Percentiles rank a stretch among this genome's conserved stretches.
phyloP scores from a whole-genome alignment of 2,329 filamentous ascomycete species.

The Curvularia lunata region DNA sequence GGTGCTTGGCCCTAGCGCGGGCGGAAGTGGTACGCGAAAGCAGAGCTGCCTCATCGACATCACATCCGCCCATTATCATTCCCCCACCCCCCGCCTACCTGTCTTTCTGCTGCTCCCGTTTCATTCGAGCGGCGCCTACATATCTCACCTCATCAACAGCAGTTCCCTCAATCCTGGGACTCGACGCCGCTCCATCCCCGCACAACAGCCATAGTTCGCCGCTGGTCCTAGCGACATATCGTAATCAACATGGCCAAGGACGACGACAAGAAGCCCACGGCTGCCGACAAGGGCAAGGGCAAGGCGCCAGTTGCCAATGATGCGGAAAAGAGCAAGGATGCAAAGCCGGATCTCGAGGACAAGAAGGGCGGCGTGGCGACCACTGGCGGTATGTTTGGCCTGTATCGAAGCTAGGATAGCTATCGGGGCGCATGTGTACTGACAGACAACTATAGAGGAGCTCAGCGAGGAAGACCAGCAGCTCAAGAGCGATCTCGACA shows the following conservation, averaged over 20 bases:
- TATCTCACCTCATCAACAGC: conserved; percentile 2
- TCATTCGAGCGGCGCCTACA: conserved; percentile 13
- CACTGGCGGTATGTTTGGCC: conserved; percentile 58
- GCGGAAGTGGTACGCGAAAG: conserved; percentile 23
- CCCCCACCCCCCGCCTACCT: conserved; percentile 11
- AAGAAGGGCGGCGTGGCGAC: conserved; percentile 76
- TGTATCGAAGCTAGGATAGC: conserved; percentile 20
- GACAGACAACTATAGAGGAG: conserved; percentile 69
- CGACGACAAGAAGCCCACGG: conserved; percentile 80
- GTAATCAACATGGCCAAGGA: conserved; percentile 82
- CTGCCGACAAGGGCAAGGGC: conserved; percentile 93
- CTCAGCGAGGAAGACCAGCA: conserved; percentile 98
- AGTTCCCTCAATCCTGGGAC: conserved; percentile 7
- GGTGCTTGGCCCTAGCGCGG: conserved; percentile 32
- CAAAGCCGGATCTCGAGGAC: conserved; percentile 75
- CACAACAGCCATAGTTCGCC: conserved; percentile 37
- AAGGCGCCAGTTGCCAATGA: conserved; percentile 75
- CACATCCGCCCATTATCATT: conserved; percentile 30
- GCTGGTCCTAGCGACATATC: conserved; percentile 43
- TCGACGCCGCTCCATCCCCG: conserved; percentile 22
- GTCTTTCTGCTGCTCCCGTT: conserved; percentile 17
- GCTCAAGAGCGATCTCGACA: conserved; percentile 95
- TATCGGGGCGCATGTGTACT: conserved; percentile 28
- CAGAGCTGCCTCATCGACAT: conserved; percentile 42
- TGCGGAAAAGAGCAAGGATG: conserved; percentile 63